Percentiles rank a stretch among this genome's conserved stretches.
Evolutionary conservation across 495 filamentous ascomycete genomes (phyloP).

Genomic region (Astrothelium subdiscretum): DNA sequence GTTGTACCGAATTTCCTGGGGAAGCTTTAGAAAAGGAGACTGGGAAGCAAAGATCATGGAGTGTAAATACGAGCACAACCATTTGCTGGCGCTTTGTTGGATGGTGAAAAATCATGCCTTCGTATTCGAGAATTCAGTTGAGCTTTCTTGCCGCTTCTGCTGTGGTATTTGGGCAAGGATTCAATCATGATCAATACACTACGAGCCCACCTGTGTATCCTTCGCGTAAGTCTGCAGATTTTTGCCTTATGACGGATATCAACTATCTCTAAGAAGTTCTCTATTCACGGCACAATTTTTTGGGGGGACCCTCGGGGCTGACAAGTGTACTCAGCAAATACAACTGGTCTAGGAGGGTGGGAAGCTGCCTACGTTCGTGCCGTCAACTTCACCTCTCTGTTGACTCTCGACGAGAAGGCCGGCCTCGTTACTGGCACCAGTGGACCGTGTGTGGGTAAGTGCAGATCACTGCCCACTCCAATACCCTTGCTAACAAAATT

Average conservation of each 20-base stretch:
- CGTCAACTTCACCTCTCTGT: slow-evolving; percentile 11
- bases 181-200: slow-evolving; percentile 12
- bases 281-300: too few species aligned
- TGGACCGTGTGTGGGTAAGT: slow-evolving; percentile 13
- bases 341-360: slow-evolving; percentile 12
- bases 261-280: too few species aligned
- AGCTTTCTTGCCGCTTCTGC: neutral
- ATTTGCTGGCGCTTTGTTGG: neutral
- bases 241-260: neutral
- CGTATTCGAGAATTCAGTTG: neutral
- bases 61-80: neutral
- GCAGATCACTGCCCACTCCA: neutral
- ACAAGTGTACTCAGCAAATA: slow-evolving; percentile 9
- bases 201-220: slow-evolving; percentile 23
- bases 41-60: neutral
- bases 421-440: slow-evolving; percentile 12
- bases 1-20: neutral
- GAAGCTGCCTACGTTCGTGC: slow-evolving; percentile 11
- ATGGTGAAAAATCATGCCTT: neutral
- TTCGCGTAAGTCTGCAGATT: slow-evolving; percentile 16
- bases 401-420: slow-evolving; percentile 18
- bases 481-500: neutral
- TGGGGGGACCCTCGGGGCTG: too few species aligned
- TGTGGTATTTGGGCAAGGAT: neutral
- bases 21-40: neutral